These are phyloP conservation scores for Kuraishia hungarica DNA, from an alignment of 805 yeast genomes.

Conservation along the genomic window DNA sequence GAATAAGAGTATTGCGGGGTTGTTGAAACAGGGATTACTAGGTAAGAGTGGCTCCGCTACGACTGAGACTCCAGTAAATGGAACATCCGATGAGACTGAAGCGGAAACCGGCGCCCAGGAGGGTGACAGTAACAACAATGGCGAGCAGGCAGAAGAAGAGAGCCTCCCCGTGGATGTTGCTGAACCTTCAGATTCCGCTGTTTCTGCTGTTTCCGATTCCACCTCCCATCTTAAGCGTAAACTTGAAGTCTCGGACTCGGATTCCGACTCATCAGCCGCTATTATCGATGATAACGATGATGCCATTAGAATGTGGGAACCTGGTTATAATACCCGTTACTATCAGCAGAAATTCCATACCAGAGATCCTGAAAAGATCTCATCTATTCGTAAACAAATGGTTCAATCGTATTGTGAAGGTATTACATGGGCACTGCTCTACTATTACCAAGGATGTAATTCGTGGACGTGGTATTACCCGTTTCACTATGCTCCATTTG, in stretches of 20 bases:
- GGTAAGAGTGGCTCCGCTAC: conserved; percentile 19
- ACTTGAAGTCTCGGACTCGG: conserved; percentile 16
- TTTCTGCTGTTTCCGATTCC: no score
- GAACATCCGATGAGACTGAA: conserved; percentile 19
- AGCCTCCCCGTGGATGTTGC: conserved; percentile 18
- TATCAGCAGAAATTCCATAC: conserved; percentile 68
- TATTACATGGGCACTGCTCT: conserved; percentile 89
- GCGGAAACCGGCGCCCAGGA: no score
- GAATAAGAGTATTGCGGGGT: conserved; percentile 60
- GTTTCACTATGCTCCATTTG: conserved; percentile 97
- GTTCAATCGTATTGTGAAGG: conserved; percentile 82
- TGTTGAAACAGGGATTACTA: conserved; percentile 32
- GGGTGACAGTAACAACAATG: no score
- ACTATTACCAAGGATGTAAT: conserved; percentile 96
- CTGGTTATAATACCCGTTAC: conserved; percentile 81
- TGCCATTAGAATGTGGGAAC: conserved; percentile 67
- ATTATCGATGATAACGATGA: conserved; percentile 38
- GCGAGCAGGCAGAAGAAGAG: conserved; percentile 10
- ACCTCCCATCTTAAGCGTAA: conserved; percentile 1
- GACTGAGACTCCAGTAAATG: not conserved
- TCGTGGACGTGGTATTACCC: conserved; percentile 99
- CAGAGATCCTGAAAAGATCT: conserved; percentile 42
- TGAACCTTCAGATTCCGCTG: conserved; percentile 10
- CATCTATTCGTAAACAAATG: conserved; percentile 46
- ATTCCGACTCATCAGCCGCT: conserved; percentile 23